Evolutionary conservation across 2,329 filamentous ascomycete genomes (phyloP), one percentile per base, ranked within the genome.

Genomic region (Talaromyces sp.): DNA sequence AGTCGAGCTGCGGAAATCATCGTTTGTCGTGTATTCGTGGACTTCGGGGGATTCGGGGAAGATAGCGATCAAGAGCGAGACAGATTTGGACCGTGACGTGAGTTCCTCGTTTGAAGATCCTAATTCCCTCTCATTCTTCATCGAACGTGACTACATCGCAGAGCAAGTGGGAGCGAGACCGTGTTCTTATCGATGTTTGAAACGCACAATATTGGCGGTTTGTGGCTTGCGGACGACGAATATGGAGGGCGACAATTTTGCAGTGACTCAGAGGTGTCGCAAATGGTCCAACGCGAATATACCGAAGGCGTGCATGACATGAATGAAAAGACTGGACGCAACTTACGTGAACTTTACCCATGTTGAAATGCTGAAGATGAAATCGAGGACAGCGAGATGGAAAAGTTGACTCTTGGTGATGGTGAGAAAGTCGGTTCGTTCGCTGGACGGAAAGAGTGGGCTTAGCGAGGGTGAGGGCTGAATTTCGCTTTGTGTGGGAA

Each of bases 261-360:
- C 39, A 42, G 37, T 57, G 57, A 39, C 57, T 39, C 28, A 39
- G 18, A 46, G n/a, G 18, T 54, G 25, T 46, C 48, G 48, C 35
- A 21, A 33, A 48, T n/a, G 11, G 46, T 12, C 44, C 46, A 46
- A 37, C 50, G 31, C 39, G 33, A 50, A 35, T 9, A 44, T 62
- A 57, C 35, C 54, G 25, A 8, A 11, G 54, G 21, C 21, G 18
- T 16, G 16, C 35, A 42, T 23, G 18, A 7, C 46, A 42, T 14
- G 23, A 18, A 61, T 25, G n/a, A 21, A 46, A n/a, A 57, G 5
- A 23, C 23, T 14, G 50, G 31, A 11, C 6, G 35, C 35, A 28
- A 63, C 62, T 63, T 63, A 63, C 62, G 58, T 63, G 62, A 63
- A 63, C 62, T 63, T 63, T 63, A 63, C 62, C 62, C 62, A 63